Evolutionary conservation across 2,329 filamentous ascomycete species (phyloP).

Genomic region (Colletotrichum lentis): DNA sequence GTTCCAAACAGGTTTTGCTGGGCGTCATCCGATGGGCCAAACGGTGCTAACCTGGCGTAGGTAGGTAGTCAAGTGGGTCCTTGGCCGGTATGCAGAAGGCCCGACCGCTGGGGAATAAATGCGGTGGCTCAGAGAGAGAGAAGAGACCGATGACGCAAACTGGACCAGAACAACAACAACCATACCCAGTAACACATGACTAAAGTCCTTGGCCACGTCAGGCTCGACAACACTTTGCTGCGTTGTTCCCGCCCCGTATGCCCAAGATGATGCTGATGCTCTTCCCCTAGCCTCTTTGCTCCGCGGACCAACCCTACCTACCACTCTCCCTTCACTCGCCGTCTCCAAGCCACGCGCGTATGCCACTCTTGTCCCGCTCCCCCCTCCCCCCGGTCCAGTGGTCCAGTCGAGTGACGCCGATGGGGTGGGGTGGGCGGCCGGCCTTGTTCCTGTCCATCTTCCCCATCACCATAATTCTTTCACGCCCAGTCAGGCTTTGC

Average conservation of each 20-base stretch:
- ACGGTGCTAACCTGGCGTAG: background rate
- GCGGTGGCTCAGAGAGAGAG: constrained; percentile 7
- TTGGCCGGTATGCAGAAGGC: background rate
- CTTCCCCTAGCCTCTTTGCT: background rate
- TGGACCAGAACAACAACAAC: constrained; percentile 14
- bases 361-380: background rate
- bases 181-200: constrained; percentile 22
- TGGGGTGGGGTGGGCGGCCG: constrained; percentile 8
- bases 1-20: constrained; percentile 29
- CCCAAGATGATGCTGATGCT: constrained; percentile 5
- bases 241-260: constrained; percentile 16
- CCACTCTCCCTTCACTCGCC: constrained; percentile 1
- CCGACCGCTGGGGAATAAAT: constrained; percentile 10
- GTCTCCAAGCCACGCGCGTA: background rate
- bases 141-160: constrained; percentile 35
- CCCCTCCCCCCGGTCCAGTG: background rate
- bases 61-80: constrained; percentile 4
- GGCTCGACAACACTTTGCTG: constrained; percentile 24
- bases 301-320: background rate
- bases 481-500: constrained; percentile 20
- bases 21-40: constrained; percentile 28
- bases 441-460: constrained; percentile 18
- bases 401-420: constrained; percentile 29
- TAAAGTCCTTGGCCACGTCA: constrained; percentile 36
- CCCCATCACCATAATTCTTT: constrained; percentile 26